Evolutionary conservation across 2,329 filamentous ascomycete genomes (phyloP), one percentile per base, ranked within the genome.

Genomic region (Talaromyces marneffei): DNA sequence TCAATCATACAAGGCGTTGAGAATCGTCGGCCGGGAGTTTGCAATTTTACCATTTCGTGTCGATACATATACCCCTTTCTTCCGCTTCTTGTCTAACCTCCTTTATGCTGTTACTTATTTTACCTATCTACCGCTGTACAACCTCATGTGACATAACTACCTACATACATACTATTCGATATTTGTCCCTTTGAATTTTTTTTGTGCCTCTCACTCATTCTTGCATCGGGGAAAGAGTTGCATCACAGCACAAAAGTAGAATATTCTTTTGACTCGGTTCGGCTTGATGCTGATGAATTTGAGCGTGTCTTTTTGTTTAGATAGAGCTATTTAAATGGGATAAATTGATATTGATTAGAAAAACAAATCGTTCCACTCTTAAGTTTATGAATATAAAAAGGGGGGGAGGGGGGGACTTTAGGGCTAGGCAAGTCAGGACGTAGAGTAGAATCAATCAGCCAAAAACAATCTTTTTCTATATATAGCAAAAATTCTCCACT

Each of bases 1-100:
- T 53, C n/a, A 23, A 59, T 33, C 48, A 54, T 54, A 54, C 46
- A 54, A 59, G 46, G 46, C 44, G 57, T 58, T 58, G n/a, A 50
- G 57, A 59, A 31, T 44, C 29, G 23, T 39, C 57, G 58, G 35
- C 16, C 29, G 48, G 48, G 48, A 33, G 48, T 52, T 52, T 52
- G 48, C 48, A 52, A 29, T 52, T 31, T 31, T 52, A 52, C 29
- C 29, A 52, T 52, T 35, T 52, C 23, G 29, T 39, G 52, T 56
- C 50, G 25, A 48, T 60, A 59, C 33, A 56, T 59, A 54, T 60
- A 40, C 57, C 57, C 44, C 56, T 60, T 33, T 33, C 23, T 25
- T 56, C 33, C 40, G 35, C 53, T 62, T 20, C 40, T 48, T 25
- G 31, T 31, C 10, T 44, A 18, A 35, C 20, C 20, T 44, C 40